Conservation (phyloP, 768 basidiomycete genomes). For the Rhodotorula graminis region DNA sequence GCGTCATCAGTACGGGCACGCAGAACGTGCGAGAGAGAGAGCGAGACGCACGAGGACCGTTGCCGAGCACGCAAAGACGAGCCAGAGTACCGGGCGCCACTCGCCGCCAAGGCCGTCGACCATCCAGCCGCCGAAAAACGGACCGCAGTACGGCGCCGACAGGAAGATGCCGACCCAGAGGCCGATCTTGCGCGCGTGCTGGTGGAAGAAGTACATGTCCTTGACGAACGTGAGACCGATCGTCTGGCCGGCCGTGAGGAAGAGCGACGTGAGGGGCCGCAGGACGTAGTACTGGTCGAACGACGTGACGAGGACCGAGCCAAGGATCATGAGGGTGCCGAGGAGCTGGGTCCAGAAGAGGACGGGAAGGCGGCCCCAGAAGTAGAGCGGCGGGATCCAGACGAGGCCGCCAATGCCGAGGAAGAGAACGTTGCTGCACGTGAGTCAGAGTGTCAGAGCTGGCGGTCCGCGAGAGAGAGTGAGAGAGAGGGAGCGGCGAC, state of each 20-base stretch:
- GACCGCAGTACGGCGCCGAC: slow-evolving; percentile 11
- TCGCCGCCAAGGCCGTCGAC: slow-evolving; percentile 18
- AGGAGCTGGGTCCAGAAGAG: slow-evolving; percentile 40
- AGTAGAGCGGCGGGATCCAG: slow-evolving; percentile 34
- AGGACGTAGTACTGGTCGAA: slow-evolving; percentile 35
- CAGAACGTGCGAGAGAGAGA: no score
- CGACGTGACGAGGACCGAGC: slow-evolving; percentile 21
- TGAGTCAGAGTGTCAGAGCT: background rate
- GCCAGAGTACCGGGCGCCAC: slow-evolving; percentile 36
- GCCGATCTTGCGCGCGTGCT: slow-evolving; percentile 27
- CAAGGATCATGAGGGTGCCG: slow-evolving; percentile 37
- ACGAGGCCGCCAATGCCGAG: slow-evolving; percentile 30
- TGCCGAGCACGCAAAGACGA: slow-evolving; percentile 34
- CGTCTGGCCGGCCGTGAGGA: slow-evolving; percentile 32
- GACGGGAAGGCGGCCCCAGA: slow-evolving; percentile 36
- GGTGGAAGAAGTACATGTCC: slow-evolving; percentile 36
- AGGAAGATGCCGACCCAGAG: slow-evolving; percentile 36
- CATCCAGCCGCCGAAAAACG: slow-evolving; percentile 25
- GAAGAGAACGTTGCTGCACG: slow-evolving; percentile 21
- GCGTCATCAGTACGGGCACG: no score
- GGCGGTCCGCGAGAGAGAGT: background rate
- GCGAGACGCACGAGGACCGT: slow-evolving; percentile 11
- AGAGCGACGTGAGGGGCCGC: slow-evolving; percentile 37
- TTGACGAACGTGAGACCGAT: slow-evolving; percentile 30
- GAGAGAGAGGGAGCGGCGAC: slow-evolving; percentile 3